Evolutionary conservation across 306 rosid genomes (phyloP), one percentile per base, ranked within the genome.

Genomic region (Rosa persica): DNA sequence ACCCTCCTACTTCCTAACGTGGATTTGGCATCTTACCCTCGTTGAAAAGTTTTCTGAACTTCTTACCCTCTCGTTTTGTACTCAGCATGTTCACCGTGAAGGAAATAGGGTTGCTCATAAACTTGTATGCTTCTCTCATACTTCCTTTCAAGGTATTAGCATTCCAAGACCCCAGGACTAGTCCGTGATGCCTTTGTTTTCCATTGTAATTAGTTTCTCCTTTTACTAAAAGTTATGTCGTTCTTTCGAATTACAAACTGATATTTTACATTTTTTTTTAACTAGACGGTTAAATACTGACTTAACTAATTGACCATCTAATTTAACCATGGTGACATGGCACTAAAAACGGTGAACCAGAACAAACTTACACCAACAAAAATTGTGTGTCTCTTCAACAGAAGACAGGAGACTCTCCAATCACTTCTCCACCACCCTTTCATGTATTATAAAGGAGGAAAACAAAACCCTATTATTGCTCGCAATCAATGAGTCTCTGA

Each of bases 341-440:
- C 25, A 17, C 23, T 39, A 9, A 66, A 34, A 36, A 38, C 48
- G 8, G 71, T 67, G 71, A 39, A 5, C 60, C 17, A 66, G 19
- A 15, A 43, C 39, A 72, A 72, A 11, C 23, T 62, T 72, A 17
- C 46, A 43, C 61, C 72, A 17, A 48, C n/a, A 19, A 48, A 25
- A 43, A 42, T 3, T 42, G 11, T 54, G 38, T 40, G 36, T 39
- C 38, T 74, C 68, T 58, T 48, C 51, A 38, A 52, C 77, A 55
- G 22, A 73, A 55, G 22, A 54, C 39, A 23, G 73, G 7, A 36
- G 62, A 54, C 34, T 44, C 40, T 4, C 48, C 47, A 44, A 57
- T 54, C 67, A 75, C 39, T 78, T 13, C 76, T 80, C 39, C 76
- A 25, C 76, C 77, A 80, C 54, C 38, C 34, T 12, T 72, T 38